A percentile compares a stretch with the other conserved stretches of the same genome.
Evolutionary conservation across 805 yeast genomes (phyloP).

Genomic region (Suhomyces faveliae): DNA sequence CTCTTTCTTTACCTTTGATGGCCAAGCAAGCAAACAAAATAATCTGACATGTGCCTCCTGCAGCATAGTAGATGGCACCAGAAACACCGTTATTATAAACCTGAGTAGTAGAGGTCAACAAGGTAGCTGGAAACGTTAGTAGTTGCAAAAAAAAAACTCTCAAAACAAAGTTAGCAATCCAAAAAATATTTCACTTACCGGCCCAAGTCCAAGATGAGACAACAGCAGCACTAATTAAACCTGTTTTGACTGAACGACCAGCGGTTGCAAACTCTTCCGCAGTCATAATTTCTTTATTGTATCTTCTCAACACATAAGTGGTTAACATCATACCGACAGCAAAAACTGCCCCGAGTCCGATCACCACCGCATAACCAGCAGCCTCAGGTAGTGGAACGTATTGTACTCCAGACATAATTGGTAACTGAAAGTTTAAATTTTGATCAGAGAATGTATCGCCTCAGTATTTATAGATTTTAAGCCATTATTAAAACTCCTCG

Average conservation of each 20-base stretch:
- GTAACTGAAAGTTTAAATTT: slow-evolving; percentile 9
- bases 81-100: slow-evolving; percentile 73
- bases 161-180: background rate
- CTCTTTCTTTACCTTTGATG: slow-evolving; percentile 82
- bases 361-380: slow-evolving; percentile 84
- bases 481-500: background rate
- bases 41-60: slow-evolving; percentile 90
- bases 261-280: slow-evolving; percentile 95
- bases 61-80: slow-evolving; percentile 82
- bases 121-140: slow-evolving; percentile 43
- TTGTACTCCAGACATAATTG: slow-evolving; percentile 11
- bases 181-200: slow-evolving; percentile 23
- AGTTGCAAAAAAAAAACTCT: slow-evolving; percentile 10
- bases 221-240: slow-evolving; percentile 84
- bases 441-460: background rate
- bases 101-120: slow-evolving; percentile 72
- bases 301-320: slow-evolving; percentile 68
- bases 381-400: slow-evolving; percentile 58
- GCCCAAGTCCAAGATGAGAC: slow-evolving; percentile 87
- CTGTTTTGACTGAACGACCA: slow-evolving; percentile 83
- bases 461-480: background rate
- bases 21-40: slow-evolving; percentile 84
- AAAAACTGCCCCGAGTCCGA: slow-evolving; percentile 82
- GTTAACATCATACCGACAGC: slow-evolving; percentile 76
- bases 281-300: slow-evolving; percentile 81